Evolutionary conservation across 164 flowering plant species (phyloP).

Genomic region (Vitis riparia): DNA sequence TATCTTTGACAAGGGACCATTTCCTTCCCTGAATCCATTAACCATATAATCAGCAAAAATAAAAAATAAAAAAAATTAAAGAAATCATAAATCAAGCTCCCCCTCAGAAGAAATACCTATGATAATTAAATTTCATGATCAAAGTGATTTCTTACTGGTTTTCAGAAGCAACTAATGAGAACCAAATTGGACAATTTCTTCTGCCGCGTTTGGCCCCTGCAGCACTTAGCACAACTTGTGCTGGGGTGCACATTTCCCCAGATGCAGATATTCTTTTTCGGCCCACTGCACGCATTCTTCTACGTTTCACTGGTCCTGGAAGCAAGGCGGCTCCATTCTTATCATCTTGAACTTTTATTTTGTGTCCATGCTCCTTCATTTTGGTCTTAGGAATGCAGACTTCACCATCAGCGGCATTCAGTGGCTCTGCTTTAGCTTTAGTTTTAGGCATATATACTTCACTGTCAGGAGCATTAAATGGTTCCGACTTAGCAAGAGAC

Average conservation of each 20-base stretch:
- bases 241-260: constrained; percentile 27
- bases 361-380: constrained; percentile 42
- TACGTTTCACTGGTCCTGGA: constrained; percentile 51
- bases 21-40: constrained; percentile 62
- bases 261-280: constrained; percentile 44
- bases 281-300: constrained; percentile 45
- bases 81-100: not conserved
- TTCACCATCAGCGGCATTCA: constrained; percentile 26
- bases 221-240: constrained; percentile 59
- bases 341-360: constrained; percentile 44
- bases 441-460: constrained; percentile 31
- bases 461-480: constrained; percentile 21
- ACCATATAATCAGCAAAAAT: constrained; percentile 9
- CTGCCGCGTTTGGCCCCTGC: constrained; percentile 33
- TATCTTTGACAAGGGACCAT: constrained; percentile 58
- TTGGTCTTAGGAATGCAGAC: constrained; percentile 37
- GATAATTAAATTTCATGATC: not conserved
- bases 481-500: constrained; percentile 43
- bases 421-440: constrained; percentile 42
- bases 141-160: constrained; percentile 61
- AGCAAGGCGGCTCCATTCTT: constrained; percentile 29
- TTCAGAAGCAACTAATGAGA: constrained; percentile 71
- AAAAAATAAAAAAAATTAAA: not conserved
- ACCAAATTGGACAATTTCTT: constrained; percentile 78
- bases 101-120: not conserved